Percentiles rank a stretch among this genome's conserved stretches.
Evolutionary conservation across 495 filamentous ascomycete genomes (phyloP).

Genomic region (Penicillium bovifimosum): DNA sequence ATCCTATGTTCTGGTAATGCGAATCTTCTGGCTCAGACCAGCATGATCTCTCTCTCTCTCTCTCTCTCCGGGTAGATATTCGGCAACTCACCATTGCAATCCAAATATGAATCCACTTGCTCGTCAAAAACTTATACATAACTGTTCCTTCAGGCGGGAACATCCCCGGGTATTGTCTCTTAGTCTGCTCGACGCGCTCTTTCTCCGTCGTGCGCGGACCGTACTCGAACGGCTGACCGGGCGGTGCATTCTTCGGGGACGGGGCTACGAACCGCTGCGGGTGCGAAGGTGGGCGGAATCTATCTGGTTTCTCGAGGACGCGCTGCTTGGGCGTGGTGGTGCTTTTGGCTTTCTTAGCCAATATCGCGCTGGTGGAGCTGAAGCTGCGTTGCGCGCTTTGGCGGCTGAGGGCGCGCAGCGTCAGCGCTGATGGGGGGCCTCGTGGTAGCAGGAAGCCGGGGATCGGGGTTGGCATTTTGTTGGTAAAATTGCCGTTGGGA

Average conservation of each 20-base stretch:
- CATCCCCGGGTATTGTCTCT: constrained; percentile 72
- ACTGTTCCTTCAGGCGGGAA: constrained; percentile 71
- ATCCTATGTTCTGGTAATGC: neutral
- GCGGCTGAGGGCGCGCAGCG: constrained; percentile 24
- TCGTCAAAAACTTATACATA: constrained; percentile 69
- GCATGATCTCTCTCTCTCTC: neutral
- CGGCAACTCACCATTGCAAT: constrained; percentile 64
- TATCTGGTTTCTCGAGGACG: constrained; percentile 71
- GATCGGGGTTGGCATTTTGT: constrained; percentile 27
- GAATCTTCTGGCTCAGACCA: neutral
- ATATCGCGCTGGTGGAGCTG: constrained; percentile 16
- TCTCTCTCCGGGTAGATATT: no score
- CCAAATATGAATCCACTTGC: constrained; percentile 63
- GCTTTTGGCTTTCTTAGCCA: constrained; percentile 6
- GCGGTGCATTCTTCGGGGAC: constrained; percentile 24
- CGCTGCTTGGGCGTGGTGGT: constrained; percentile 39
- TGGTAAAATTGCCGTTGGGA: neutral
- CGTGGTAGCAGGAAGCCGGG: constrained; percentile 41
- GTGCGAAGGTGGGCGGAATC: constrained; percentile 84
- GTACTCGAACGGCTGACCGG: constrained; percentile 49
- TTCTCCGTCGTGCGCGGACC: constrained; percentile 61
- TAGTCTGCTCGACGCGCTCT: constrained; percentile 46
- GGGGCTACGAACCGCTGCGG: constrained; percentile 50
- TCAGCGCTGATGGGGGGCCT: constrained; percentile 30
- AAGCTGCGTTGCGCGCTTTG: constrained; percentile 20